These are phyloP conservation scores for Reticulascus tulasneorum DNA, from an alignment of 2,329 filamentous ascomycete genomes.

Conservation along the genomic window DNA sequence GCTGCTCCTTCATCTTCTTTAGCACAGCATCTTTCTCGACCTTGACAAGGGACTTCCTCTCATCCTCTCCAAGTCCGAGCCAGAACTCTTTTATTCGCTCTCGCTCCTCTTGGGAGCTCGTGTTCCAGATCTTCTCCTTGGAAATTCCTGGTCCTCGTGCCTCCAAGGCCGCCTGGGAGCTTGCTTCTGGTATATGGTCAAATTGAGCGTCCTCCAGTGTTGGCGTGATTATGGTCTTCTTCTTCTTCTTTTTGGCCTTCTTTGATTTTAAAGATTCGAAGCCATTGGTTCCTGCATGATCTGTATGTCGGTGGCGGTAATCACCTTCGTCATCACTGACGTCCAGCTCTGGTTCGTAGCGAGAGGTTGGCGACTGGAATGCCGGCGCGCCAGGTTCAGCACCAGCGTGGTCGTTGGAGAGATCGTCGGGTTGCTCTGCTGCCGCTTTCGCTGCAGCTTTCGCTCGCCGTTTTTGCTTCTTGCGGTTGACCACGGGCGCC, in stretches of 20 bases:
- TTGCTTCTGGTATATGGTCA: conserved; percentile 21
- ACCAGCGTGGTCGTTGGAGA: conserved; percentile 37
- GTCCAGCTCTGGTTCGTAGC: conserved; percentile 50
- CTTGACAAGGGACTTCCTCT: conserved; percentile 91
- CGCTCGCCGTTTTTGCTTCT: conserved; percentile 90
- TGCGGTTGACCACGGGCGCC: conserved; percentile 68
- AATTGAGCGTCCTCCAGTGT: conserved; percentile 21
- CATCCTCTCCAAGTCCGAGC: conserved; percentile 89
- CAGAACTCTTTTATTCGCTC: conserved; percentile 98
- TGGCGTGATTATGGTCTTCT: conserved; percentile 39
- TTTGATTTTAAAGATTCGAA: conserved; percentile 39
- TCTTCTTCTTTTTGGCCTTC: conserved; percentile 69
- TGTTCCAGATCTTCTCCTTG: conserved; percentile 95
- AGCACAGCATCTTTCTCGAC: conserved; percentile 98
- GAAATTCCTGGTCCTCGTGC: conserved; percentile 44
- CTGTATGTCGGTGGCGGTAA: conserved; percentile 35
- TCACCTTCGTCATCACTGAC: conserved; percentile 54
- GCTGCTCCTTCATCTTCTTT: conserved; percentile 99
- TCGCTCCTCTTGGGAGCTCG: conserved; percentile 86
- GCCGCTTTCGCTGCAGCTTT: conserved; percentile 73
- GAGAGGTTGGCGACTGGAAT: conserved; percentile 24
- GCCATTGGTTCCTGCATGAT: conserved; percentile 28
- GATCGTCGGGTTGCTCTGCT: conserved; percentile 25
- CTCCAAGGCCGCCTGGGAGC: conserved; percentile 24
- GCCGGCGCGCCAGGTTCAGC: conserved; percentile 25